phyloP scores from a whole-genome alignment of 2,329 filamentous ascomycete genomes.

The Pyrenochaeta sp. region DNA sequence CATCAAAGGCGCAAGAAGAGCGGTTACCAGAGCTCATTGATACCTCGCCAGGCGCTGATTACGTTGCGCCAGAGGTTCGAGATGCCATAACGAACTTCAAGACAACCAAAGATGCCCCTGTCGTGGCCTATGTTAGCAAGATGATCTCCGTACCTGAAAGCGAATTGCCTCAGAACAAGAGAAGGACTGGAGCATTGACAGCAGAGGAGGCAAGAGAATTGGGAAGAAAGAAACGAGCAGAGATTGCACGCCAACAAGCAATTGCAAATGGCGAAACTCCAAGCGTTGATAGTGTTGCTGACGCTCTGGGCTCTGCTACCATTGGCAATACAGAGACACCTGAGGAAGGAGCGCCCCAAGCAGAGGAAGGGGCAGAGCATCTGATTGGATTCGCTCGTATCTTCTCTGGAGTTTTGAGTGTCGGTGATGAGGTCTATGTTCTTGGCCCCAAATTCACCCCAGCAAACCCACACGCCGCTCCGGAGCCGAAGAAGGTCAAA shows the following conservation, averaged over 20 bases:
- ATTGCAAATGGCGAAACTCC: conserved; percentile 52
- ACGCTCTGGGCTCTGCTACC: conserved; percentile 67
- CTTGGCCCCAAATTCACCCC: conserved; percentile 93
- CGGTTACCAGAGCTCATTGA: conserved; percentile 81
- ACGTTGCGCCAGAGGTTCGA: conserved; percentile 73
- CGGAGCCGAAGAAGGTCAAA: conserved; percentile 80
- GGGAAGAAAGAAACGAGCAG: conserved; percentile 85
- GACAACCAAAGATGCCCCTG: conserved; percentile 71
- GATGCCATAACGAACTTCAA: conserved; percentile 86
- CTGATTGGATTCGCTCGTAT: conserved; percentile 93
- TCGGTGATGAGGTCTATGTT: conserved; percentile 91
- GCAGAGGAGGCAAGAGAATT: conserved; percentile 90
- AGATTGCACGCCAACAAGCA: conserved; percentile 81
- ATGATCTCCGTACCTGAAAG: conserved; percentile 96
- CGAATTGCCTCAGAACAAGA: conserved; percentile 86
- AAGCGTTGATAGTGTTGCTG: conserved; percentile 62
- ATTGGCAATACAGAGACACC: conserved; percentile 54
- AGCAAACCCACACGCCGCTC: conserved; percentile 72
- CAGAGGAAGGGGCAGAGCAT: conserved; percentile 78
- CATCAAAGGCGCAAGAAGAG: conserved; percentile 77
- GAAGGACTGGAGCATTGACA: conserved; percentile 71
- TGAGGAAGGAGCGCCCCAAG: conserved; percentile 51
- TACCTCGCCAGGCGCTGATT: conserved; percentile 76
- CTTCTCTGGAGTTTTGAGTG: conserved; percentile 87
- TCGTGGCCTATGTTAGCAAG: conserved; percentile 96